phyloP scores from a whole-genome alignment of 345 rosid species.

The Microthlaspi erraticum region DNA sequence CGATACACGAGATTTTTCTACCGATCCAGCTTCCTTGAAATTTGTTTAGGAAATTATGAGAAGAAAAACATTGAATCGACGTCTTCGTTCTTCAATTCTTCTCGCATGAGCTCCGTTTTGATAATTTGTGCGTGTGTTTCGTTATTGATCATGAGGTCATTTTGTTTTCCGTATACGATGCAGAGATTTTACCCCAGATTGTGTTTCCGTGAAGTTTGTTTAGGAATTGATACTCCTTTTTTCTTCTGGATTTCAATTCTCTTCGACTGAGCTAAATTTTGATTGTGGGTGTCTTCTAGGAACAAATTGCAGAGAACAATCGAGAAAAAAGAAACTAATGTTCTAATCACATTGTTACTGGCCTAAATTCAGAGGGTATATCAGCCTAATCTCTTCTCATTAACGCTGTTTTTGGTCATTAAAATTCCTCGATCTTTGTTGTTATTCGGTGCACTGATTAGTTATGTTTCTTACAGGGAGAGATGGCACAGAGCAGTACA shows the following conservation, averaged over 20 bases:
- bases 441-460: neutral
- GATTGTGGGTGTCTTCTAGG: neutral
- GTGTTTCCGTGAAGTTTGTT: neutral
- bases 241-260: constrained; percentile 11
- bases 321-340: neutral
- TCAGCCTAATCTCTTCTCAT: constrained; percentile 5
- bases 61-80: neutral
- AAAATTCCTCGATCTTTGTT: neutral
- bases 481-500: constrained; percentile 45
- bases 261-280: constrained; percentile 6
- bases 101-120: neutral
- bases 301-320: neutral
- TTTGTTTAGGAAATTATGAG: neutral
- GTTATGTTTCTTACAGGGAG: constrained; percentile 31
- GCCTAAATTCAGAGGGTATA: constrained; percentile 2
- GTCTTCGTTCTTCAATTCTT: constrained; percentile 11
- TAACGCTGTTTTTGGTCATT: constrained; percentile 3
- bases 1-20: neutral
- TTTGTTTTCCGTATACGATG: neutral
- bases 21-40: neutral
- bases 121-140: neutral
- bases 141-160: neutral
- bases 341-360: constrained; percentile 2
- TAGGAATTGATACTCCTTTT: neutral
- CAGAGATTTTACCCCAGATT: neutral